These are phyloP conservation scores for Fusarium goolgardi DNA, from an alignment of 2,329 filamentous ascomycete species.

Conservation along the genomic window DNA sequence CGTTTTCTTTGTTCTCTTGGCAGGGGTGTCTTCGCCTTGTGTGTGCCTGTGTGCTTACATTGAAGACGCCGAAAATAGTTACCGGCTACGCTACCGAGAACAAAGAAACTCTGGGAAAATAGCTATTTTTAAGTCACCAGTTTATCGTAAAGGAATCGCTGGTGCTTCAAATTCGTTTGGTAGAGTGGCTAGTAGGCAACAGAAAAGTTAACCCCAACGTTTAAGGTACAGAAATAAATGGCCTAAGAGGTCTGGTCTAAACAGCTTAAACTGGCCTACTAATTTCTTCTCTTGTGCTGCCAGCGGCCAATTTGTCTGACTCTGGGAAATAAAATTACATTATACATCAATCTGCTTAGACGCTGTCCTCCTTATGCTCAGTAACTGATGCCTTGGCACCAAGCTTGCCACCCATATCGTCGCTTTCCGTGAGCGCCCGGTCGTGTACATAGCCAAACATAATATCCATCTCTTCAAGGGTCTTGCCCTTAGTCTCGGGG, in stretches of 20 bases:
- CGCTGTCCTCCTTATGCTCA: constrained; percentile 41
- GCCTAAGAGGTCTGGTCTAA: not conserved
- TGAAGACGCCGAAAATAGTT: constrained; percentile 18
- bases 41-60: not conserved
- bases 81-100: not conserved
- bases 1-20: constrained; percentile 31
- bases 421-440: constrained; percentile 24
- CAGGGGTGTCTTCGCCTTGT: not conserved
- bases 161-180: not conserved
- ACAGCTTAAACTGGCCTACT: not conserved
- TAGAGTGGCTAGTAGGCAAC: not conserved
- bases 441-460: constrained; percentile 49
- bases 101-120: not conserved
- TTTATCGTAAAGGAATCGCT: not conserved
- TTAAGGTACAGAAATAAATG: not conserved
- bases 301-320: no score
- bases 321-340: not conserved
- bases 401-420: constrained; percentile 31
- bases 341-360: constrained; percentile 3
- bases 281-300: not conserved
- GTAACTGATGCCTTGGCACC: constrained; percentile 28
- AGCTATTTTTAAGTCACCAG: rapidly evolving
- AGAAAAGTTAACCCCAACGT: not conserved
- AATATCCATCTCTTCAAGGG: constrained; percentile 64
- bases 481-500: constrained; percentile 66